A percentile compares a stretch with the other conserved stretches of the same genome.
Conservation (phyloP, 106 monocot species). For the Dactylorhiza incarnata region DNA sequence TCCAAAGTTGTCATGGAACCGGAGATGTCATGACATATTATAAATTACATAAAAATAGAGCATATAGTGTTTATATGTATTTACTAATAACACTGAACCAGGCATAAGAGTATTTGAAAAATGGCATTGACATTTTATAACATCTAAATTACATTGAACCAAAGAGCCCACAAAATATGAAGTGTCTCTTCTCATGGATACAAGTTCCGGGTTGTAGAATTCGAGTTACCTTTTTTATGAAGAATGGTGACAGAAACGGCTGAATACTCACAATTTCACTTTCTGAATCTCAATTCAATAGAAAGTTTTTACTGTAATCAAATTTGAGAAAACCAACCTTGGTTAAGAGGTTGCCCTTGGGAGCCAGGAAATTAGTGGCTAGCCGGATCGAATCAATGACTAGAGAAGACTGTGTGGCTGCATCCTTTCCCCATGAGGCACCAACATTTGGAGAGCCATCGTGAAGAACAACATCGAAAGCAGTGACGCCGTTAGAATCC, state of each 20-base stretch:
- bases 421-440: conserved; percentile 79
- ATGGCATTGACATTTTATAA: too few relatives aligned
- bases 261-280: not conserved
- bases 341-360: conserved; percentile 78
- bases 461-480: conserved; percentile 73
- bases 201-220: too few relatives aligned
- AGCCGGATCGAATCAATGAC: conserved; percentile 69
- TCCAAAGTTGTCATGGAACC: too few relatives aligned
- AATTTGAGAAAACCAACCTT: conserved; percentile 30
- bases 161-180: too few relatives aligned
- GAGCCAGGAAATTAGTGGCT: conserved; percentile 68
- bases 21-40: too few relatives aligned
- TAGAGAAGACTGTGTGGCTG: conserved; percentile 62
- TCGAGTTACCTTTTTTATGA: not conserved
- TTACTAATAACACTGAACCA: too few relatives aligned
- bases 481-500: conserved; percentile 39
- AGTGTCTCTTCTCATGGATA: too few relatives aligned
- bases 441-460: conserved; percentile 94
- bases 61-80: too few relatives aligned
- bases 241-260: not conserved
- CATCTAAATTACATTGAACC: too few relatives aligned
- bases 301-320: not conserved
- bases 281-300: not conserved
- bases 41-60: too few relatives aligned
- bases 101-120: too few relatives aligned